Base-by-base conservation (phyloP, 1,139 yeast species). In the Candida sojae region DNA sequence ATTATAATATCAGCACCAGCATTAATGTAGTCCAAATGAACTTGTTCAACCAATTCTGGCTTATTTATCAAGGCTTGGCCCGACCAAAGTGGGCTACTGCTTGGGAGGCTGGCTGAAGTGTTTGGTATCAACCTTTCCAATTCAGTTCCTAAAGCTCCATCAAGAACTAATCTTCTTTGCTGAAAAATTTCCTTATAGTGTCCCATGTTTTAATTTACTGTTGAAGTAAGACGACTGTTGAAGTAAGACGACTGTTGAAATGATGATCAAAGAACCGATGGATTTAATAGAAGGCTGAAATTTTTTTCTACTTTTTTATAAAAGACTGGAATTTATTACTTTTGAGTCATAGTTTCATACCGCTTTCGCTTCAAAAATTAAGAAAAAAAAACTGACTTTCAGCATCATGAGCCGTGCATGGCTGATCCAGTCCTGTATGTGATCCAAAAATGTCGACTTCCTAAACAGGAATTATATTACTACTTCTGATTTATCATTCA, bases 1-100 rank as follows among this genome's bases (percentile, higher is more conserved):
- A 79, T 73, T 29, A 82, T 67, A 12, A 84, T 62, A 48, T 83
- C 79, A 2, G 87, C 80, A 0, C 91, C 89, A 21, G 73, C 69
- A 9, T 63, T 61, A 31, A 82, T 66, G 60, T 83, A 86, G 23
- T 68, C 69, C 38, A 60, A 52, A 59, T 85, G 88, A 13, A 86
- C 71, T n/a, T 67, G 56, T 32, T 65, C 59, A n/a, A 86, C 70
- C 26, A 70, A 62, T 9, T 67, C 61, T 0, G 84, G 86, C 21
- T 75, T 62, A n/a, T 71, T 66, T 6, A 78, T 55, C 11, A 84
- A 68, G 0, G 81, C 78, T 48, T 72, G 63, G 0, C 86, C 85
- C 1, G 88, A 81, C 93, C 92, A 86, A 13, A 86, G 67, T 5
- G 75, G 73, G 43, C 79, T 48, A 28, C 48, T 33, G 43, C 56